Conservation (phyloP, 2,329 filamentous ascomycete species). For the Paecilomyces dactylethromorphus region DNA sequence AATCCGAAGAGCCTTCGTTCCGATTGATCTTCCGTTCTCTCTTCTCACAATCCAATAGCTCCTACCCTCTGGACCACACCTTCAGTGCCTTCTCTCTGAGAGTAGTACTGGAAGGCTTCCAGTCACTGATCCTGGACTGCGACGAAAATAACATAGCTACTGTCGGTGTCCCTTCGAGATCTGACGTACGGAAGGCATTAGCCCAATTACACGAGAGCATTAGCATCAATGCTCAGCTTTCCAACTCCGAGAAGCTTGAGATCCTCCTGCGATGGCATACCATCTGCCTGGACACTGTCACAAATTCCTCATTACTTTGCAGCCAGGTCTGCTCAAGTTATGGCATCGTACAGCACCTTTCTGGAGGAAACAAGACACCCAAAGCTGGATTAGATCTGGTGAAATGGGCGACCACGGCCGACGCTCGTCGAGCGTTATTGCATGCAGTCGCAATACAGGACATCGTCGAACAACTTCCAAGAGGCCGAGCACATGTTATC, state of each 20-base stretch:
- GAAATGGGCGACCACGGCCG: conserved; percentile 30
- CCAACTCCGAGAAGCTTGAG: conserved; percentile 32
- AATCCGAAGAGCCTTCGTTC: conserved; percentile 30
- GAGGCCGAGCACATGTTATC: conserved; percentile 39
- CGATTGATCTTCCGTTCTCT: conserved; percentile 34
- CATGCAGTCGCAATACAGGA: conserved; percentile 42
- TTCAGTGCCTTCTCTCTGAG: conserved; percentile 37
- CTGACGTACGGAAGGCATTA: conserved; percentile 34
- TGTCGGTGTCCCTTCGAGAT: conserved; percentile 34
- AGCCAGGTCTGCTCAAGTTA: conserved; percentile 33
- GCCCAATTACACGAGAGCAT: conserved; percentile 35
- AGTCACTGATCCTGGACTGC: conserved; percentile 37
- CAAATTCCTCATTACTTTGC: conserved; percentile 35
- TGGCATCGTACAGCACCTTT: conserved; percentile 34
- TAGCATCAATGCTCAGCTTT: conserved; percentile 28
- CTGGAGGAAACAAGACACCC: conserved; percentile 20
- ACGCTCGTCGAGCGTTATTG: conserved; percentile 35
- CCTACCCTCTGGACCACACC: conserved; percentile 21
- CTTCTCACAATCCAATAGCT: conserved; percentile 27
- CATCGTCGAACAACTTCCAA: conserved; percentile 39
- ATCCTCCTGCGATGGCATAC: conserved; percentile 40
- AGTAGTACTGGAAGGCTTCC: conserved; percentile 39
- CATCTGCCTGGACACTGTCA: conserved; percentile 37
- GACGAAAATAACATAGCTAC: conserved; percentile 29
- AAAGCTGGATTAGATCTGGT: conserved; percentile 29